phyloP scores from a whole-genome alignment of 805 yeast species.

The Cephaloascus fragrans region DNA sequence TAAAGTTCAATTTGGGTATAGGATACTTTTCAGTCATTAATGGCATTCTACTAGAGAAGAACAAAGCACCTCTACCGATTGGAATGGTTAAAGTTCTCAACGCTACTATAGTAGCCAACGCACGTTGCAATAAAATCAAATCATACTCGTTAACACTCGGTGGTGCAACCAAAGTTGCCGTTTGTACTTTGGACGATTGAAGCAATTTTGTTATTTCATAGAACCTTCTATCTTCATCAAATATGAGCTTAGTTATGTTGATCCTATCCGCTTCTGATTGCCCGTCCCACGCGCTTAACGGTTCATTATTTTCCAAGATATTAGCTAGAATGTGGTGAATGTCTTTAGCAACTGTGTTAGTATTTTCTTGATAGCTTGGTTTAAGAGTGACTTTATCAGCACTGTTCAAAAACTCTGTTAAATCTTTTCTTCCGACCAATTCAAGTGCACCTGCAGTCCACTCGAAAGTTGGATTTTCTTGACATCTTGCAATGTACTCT shows the following conservation, averaged over 20 bases:
- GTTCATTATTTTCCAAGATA: slow-evolving; percentile 31
- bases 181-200: slow-evolving; percentile 60
- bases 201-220: slow-evolving; percentile 65
- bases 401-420: slow-evolving; percentile 22
- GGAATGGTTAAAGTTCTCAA: slow-evolving; percentile 69
- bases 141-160: slow-evolving; percentile 45
- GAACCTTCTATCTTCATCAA: slow-evolving; percentile 69
- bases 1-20: slow-evolving; percentile 66
- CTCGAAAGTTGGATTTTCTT: slow-evolving; percentile 37
- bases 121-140: slow-evolving; percentile 42
- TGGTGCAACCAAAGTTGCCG: slow-evolving; percentile 29
- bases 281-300: slow-evolving; percentile 56
- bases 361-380: background rate
- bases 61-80: slow-evolving; percentile 68
- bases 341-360: slow-evolving; percentile 11
- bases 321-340: slow-evolving; percentile 28
- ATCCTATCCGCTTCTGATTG: slow-evolving; percentile 62
- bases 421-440: slow-evolving; percentile 61
- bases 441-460: slow-evolving; percentile 39
- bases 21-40: slow-evolving; percentile 78
- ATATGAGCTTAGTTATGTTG: slow-evolving; percentile 60
- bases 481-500: slow-evolving; percentile 47
- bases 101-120: slow-evolving; percentile 51
- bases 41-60: slow-evolving; percentile 61
- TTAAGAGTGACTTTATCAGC: background rate